Evolutionary conservation across 805 yeast genomes (phyloP).

Genomic region (Candida vartiovaarae): DNA sequence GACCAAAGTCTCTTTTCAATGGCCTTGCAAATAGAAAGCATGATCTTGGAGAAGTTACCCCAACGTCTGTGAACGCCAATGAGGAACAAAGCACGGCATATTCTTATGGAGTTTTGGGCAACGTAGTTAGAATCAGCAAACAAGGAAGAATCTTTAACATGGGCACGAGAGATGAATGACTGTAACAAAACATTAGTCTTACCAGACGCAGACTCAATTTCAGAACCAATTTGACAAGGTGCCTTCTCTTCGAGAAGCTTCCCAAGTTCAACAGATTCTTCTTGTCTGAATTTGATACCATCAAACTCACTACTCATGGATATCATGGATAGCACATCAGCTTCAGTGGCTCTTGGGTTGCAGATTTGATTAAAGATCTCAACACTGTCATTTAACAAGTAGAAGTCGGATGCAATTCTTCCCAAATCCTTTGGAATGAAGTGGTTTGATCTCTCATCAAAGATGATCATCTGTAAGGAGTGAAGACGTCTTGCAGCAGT

Average conservation of each 20-base stretch:
- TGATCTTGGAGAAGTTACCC: conserved; percentile 72
- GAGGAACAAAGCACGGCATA: conserved; percentile 82
- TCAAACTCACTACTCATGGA: conserved; percentile 94
- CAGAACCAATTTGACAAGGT: conserved; percentile 80
- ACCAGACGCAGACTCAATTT: conserved; percentile 67
- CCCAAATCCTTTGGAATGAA: conserved; percentile 86
- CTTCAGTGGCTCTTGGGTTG: conserved; percentile 82
- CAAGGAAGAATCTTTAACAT: conserved; percentile 71
- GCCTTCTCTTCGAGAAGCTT: conserved; percentile 49
- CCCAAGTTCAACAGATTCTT: conserved; percentile 71
- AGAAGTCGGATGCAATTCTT: conserved; percentile 90
- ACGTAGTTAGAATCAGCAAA: conserved; percentile 86
- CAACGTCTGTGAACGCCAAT: conserved; percentile 86
- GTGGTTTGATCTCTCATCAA: conserved; percentile 76
- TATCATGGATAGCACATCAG: conserved; percentile 81
- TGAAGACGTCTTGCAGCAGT: conserved; percentile 82
- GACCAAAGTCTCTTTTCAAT: conserved; percentile 85
- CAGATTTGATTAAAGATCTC: conserved; percentile 85
- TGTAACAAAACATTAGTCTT: conserved; percentile 86
- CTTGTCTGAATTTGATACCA: conserved; percentile 80
- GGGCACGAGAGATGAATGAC: conserved; percentile 74
- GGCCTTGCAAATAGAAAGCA: conserved; percentile 79
- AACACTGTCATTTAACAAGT: conserved; percentile 73
- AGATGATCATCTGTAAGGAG: conserved; percentile 84
- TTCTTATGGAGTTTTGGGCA: conserved; percentile 92